These are phyloP conservation scores for Scedosporium minutisporum DNA, from an alignment of 2,329 filamentous ascomycete genomes.

Conservation along the genomic window DNA sequence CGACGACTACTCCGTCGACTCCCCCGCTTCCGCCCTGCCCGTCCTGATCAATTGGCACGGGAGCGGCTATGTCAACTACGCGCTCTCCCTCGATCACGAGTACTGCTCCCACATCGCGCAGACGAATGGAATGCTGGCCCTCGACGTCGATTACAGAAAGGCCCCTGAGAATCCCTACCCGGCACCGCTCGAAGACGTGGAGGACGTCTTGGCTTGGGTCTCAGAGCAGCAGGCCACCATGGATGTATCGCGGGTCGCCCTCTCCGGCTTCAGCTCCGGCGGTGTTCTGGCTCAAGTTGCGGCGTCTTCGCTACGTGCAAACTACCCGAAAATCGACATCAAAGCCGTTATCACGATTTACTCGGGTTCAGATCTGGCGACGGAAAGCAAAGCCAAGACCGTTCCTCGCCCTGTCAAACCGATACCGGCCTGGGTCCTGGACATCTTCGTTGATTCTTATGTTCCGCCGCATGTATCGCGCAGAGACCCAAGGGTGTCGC, in stretches of 20 bases:
- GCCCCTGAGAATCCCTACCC: conserved; percentile 31
- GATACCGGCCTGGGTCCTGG: conserved; percentile 10
- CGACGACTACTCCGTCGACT: neutral
- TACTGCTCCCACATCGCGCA: neutral
- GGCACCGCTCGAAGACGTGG: conserved; percentile 17
- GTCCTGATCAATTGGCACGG: conserved; percentile 1
- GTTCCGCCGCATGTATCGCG: conserved; percentile 16
- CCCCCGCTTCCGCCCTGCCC: conserved; percentile 2
- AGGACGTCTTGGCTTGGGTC: conserved; percentile 25
- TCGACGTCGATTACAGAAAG: conserved; percentile 28
- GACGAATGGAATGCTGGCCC: neutral
- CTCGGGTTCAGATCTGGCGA: conserved; percentile 21
- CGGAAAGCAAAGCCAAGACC: conserved; percentile 17
- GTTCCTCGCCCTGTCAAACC: conserved; percentile 11
- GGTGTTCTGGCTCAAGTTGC: conserved; percentile 30
- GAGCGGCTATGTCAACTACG: neutral
- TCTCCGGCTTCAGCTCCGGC: conserved; percentile 38
- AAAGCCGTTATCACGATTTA: conserved; percentile 39
- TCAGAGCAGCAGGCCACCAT: conserved; percentile 16
- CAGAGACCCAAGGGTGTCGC: conserved; percentile 23
- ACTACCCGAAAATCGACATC: conserved; percentile 29
- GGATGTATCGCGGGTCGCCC: conserved; percentile 24
- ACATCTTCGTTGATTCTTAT: conserved; percentile 25
- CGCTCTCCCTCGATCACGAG: neutral
- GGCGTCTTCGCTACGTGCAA: conserved; percentile 16